Percentiles rank a stretch among this genome's conserved stretches.
Evolutionary conservation across 257 asterid species (phyloP).

Genomic region (Jaltomata sinuosa): DNA sequence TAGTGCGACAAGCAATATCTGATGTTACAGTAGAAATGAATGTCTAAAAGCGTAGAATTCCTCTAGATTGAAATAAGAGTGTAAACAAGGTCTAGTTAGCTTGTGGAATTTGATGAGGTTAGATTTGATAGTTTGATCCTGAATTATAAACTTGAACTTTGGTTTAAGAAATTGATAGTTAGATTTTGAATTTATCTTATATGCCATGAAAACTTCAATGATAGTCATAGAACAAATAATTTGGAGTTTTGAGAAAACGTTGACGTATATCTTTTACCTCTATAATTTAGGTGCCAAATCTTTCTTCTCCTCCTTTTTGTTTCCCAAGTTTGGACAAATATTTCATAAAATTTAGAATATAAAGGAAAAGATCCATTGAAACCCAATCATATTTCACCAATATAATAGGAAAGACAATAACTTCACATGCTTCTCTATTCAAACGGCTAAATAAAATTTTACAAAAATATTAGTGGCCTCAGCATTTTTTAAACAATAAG

Average conservation of each 20-base stretch:
- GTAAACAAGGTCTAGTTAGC: not conserved
- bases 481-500: not conserved
- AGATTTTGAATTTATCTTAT: not conserved
- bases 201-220: not conserved
- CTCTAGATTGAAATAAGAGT: not conserved
- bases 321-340: not conserved
- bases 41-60: not conserved
- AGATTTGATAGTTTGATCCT: not conserved
- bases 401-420: not conserved
- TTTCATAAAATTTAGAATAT: not conserved
- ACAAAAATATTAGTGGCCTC: not conserved
- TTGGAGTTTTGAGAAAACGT: not conserved
- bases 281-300: not conserved
- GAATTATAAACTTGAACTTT: not conserved
- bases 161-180: not conserved
- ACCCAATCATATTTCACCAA: not conserved
- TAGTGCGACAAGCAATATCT: not conserved
- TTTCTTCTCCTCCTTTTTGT: not conserved
- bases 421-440: constrained; percentile 6
- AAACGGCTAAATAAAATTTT: not conserved
- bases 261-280: not conserved
- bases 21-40: not conserved
- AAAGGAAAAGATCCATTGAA: not conserved
- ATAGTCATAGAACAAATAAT: not conserved
- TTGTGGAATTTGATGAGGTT: not conserved